Evolutionary conservation across 345 rosid species (phyloP).

Genomic region (Eucalyptus marginata): DNA sequence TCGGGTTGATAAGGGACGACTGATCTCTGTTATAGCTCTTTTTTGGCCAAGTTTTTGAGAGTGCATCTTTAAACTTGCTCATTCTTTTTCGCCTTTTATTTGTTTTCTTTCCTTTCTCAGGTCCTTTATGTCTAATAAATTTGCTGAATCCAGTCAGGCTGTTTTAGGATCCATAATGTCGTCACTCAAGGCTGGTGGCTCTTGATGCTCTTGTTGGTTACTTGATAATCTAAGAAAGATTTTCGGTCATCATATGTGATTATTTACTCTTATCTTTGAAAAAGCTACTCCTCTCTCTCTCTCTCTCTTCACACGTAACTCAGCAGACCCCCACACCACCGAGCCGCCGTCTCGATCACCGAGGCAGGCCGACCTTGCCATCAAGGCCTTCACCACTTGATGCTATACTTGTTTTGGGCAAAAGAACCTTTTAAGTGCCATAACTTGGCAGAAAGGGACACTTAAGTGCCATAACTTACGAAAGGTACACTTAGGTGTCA

Average conservation of each 20-base stretch:
- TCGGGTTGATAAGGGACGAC: background rate
- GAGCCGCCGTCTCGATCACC: background rate
- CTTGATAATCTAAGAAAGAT: background rate
- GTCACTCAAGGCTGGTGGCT: background rate
- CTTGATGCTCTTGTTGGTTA: background rate
- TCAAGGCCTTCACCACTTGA: background rate
- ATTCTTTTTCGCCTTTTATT: background rate
- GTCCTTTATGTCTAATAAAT: background rate
- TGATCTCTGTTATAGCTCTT: background rate
- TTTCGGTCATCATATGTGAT: background rate
- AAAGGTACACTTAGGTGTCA: too few relatives aligned
- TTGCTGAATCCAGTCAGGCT: background rate
- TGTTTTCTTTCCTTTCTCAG: background rate
- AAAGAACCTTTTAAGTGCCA: too few relatives aligned
- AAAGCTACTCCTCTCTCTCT: background rate
- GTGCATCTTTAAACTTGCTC: background rate
- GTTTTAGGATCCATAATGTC: background rate
- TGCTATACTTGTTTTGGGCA: background rate
- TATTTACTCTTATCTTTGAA: background rate
- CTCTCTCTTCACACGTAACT: background rate
- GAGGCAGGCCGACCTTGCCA: background rate
- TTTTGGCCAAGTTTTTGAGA: background rate
- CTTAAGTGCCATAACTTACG: too few relatives aligned
- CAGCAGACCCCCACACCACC: background rate
- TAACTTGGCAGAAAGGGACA: too few relatives aligned